Conservation (phyloP, 352 stramenopile species). For the Plasmopara viticola region DNA sequence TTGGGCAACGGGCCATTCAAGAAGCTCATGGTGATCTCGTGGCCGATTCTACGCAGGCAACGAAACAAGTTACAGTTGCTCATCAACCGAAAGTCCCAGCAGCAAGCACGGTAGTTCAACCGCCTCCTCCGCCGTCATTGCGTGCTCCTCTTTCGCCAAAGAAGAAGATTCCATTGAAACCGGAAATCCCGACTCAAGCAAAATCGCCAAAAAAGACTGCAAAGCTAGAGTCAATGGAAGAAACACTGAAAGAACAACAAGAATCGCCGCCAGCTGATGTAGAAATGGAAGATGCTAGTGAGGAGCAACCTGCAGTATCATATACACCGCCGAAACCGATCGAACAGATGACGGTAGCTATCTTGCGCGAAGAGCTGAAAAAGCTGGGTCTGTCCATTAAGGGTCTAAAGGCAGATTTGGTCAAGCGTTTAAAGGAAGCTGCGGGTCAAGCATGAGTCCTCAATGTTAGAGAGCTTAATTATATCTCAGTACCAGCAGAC, state of each 20-base stretch:
- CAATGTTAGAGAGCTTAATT: conserved; percentile 3
- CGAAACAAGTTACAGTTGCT: conserved; percentile 36
- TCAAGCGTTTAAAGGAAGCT: conserved; percentile 74
- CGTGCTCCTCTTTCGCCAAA: conserved; percentile 11
- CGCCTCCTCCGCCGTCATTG: conserved; percentile 26
- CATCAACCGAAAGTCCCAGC: conserved; percentile 14
- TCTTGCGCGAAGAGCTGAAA: conserved; percentile 71
- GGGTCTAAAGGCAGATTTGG: conserved; percentile 77
- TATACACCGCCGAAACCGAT: conserved; percentile 70
- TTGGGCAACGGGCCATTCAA: conserved; percentile 56
- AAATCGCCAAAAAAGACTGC: conserved; percentile 18
- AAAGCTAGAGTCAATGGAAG: conserved; percentile 19
- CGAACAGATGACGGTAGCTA: conserved; percentile 65
- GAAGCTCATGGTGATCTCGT: conserved; percentile 41
- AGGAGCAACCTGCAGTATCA: conserved; percentile 23
- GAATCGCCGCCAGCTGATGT: conserved; percentile 29
- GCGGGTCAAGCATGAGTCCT: conserved; percentile 29
- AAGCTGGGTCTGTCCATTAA: conserved; percentile 68
- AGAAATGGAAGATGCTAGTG: conserved; percentile 47
- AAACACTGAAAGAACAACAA: conserved; percentile 14
- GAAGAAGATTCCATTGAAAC: conserved; percentile 8
- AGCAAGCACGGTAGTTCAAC: conserved; percentile 19
- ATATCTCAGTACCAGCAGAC: conserved; percentile 17
- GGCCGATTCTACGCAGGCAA: conserved; percentile 35
- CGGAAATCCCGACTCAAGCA: conserved; percentile 15